phyloP scores from a whole-genome alignment of 495 filamentous ascomycete genomes.

The Cercophora sp. region DNA sequence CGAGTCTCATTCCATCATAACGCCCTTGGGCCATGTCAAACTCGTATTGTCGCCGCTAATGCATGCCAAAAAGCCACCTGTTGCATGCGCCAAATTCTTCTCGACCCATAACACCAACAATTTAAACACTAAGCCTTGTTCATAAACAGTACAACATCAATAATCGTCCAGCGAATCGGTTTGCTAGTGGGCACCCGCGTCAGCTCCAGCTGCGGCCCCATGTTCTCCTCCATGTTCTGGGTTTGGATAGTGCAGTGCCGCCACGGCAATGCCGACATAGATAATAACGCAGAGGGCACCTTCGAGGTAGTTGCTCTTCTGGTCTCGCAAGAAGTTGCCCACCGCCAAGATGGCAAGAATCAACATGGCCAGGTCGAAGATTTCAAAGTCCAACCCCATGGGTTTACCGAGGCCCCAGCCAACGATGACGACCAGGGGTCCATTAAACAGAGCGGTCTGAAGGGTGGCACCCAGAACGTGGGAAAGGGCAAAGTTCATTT shows the following conservation, averaged over 20 bases:
- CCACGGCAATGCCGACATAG: conserved; percentile 61
- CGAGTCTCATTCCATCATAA: no score
- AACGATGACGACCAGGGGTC: conserved; percentile 75
- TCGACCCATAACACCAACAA: no score
- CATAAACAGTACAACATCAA: no score
- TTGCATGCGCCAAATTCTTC: no score
- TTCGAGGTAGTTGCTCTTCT: conserved; percentile 78
- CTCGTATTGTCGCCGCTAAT: no score
- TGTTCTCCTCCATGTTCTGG: conserved; percentile 21
- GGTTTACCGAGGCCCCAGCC: conserved; percentile 71
- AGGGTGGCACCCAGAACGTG: conserved; percentile 86
- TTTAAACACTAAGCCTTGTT: no score
- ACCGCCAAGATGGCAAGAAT: conserved; percentile 84
- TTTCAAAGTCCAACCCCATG: conserved; percentile 82
- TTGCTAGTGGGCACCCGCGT: conserved; percentile 11
- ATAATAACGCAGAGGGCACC: conserved; percentile 70
- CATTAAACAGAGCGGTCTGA: conserved; percentile 87
- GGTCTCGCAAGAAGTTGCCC: conserved; percentile 74
- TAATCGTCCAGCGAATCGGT: no score
- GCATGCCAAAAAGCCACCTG: no score
- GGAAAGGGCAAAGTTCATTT: conserved; percentile 86
- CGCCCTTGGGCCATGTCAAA: no score
- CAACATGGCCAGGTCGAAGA: conserved; percentile 85
- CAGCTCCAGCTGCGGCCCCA: background rate
- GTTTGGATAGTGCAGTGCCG: conserved; percentile 60